Conservation (phyloP, 176 grass and related monocot species). For the Hordeum vulgare region MorexV3_pseudomolecules_assembly NC_058521.1:355868584-355869083, state of each 20-base stretch:
- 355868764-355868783: conserved; percentile 97
- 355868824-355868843: conserved; percentile 95
- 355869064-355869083: conserved; percentile 97
- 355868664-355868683: conserved; percentile 8
- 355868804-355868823: conserved; percentile 99
- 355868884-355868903: conserved; percentile 96
- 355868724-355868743: conserved; percentile 99
- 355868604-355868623: not conserved
- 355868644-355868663: not conserved
- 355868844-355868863: conserved; percentile 99
- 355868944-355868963: not conserved
- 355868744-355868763: conserved; percentile 99
- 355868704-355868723: conserved; percentile 51
- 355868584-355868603: not conserved
- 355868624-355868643: not conserved
- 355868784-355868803: conserved; percentile 96
- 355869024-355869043: conserved; percentile 64
- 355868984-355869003: not conserved
- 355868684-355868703: not conserved
- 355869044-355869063: conserved; percentile 99
- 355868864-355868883: conserved; percentile 98
- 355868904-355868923: conserved; percentile 99
- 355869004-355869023: not conserved
- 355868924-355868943: not conserved
- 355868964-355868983: not conserved